Conservation (phyloP, 2,329 filamentous ascomycete genomes). For the Cyanodermella asteris region DNA sequence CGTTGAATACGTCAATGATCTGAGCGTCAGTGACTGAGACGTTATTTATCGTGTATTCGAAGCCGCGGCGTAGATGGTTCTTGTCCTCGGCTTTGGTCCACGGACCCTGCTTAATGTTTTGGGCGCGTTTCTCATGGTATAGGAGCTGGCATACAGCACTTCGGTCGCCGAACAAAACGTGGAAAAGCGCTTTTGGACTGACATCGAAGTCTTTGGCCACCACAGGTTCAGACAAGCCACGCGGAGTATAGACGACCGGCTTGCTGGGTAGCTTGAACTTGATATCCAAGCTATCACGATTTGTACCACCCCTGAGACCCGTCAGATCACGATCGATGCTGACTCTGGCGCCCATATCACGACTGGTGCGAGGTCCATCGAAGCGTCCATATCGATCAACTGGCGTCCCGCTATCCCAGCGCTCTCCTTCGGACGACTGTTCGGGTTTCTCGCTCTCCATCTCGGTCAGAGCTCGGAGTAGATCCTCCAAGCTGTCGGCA, state of each 20-base stretch:
- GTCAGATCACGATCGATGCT: constrained; percentile 41
- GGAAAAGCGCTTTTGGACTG: constrained; percentile 83
- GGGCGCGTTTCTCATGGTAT: constrained; percentile 61
- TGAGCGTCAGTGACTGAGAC: constrained; percentile 60
- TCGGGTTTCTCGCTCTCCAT: constrained; percentile 42
- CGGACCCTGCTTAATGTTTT: constrained; percentile 64
- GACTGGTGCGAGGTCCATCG: constrained; percentile 25
- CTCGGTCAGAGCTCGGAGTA: constrained; percentile 50
- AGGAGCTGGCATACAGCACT: constrained; percentile 83
- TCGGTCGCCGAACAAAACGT: constrained; percentile 90
- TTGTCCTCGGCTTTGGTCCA: constrained; percentile 50
- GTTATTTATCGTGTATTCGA: constrained; percentile 54
- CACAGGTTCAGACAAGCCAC: constrained; percentile 53
- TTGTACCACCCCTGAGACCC: constrained; percentile 20
- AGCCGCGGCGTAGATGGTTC: constrained; percentile 52
- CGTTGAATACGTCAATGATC: constrained; percentile 60
- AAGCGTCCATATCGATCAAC: too few relatives aligned
- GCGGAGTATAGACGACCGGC: constrained; percentile 64
- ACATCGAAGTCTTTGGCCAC: constrained; percentile 72
- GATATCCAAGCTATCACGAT: constrained; percentile 17
- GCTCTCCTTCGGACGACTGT: constrained; percentile 56
- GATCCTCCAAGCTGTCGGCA: constrained; percentile 43
- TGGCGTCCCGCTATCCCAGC: constrained; percentile 62
- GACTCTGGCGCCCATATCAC: constrained; percentile 33
- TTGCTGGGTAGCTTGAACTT: constrained; percentile 61